Base-by-base conservation (phyloP, 2,329 filamentous ascomycete species). In the Ceratocystiopsis sp. region DNA sequence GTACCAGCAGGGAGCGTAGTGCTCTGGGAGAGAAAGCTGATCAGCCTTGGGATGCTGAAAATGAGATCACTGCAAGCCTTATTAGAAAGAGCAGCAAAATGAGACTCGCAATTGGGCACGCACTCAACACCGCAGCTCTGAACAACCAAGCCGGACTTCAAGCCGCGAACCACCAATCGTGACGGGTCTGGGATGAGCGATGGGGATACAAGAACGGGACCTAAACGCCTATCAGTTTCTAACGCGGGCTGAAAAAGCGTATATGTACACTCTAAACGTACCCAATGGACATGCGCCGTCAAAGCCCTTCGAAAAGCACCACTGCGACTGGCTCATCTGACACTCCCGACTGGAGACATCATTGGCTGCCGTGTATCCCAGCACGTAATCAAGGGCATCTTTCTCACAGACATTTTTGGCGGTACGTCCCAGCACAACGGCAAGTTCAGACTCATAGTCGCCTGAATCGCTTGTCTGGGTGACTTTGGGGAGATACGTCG, bases 381-480 rank as follows among this genome's bases (percentile, higher is more conserved):
- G 50, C 1, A 65, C 59, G 49, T 63, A 59, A 48, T 69, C 64
- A 41, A 73, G 53, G 6, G 73, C 73, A 25, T 77, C 65, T 0
- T 60, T 63, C 49, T 75, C 71, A 38, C 63, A 59, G 11, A 76
- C 70, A 49, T 78, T 72, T 50, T 70, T 68, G 21, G 61, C 60
- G 13, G 60, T 54, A 49, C 61, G 63, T 32, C 69, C 68, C 37
- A 78, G 66, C 13, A 77, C 62, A 29, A 75, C 64, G 13, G 66
- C 71, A 41, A 78, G 62, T 56, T 77, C 73, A 3, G 69, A 67
- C 54, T 76, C 71, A 54, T 73, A 75, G 56, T 76, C 74, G 38
- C 67, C 69, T 18, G 67, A 66, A 55, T 70, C 66, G 42, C 71
- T 66, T 14, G 58, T 54, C 47, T 71, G 63, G 0, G 68, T 69